Evolutionary conservation across 805 yeast species (phyloP).

Genomic region (Ogataea parapolymorpha): DNA sequence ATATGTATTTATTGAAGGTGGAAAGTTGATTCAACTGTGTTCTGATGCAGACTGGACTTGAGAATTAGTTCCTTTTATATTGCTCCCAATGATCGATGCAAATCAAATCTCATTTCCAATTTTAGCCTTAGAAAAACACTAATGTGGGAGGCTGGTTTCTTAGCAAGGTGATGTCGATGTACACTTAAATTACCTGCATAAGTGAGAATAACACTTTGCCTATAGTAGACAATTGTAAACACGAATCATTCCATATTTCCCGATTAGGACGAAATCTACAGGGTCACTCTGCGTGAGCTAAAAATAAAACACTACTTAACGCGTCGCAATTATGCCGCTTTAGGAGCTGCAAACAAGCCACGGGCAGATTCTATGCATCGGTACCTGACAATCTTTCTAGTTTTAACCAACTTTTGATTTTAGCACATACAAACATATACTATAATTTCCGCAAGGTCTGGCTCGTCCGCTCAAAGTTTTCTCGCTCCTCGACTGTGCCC

Average conservation of each 20-base stretch:
- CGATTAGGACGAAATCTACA: constrained; percentile 1
- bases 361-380: background rate
- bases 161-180: background rate
- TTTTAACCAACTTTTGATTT: background rate
- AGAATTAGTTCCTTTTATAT: constrained; percentile 5
- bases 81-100: background rate
- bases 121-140: background rate
- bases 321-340: constrained; percentile 2
- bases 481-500: constrained; percentile 35
- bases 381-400: background rate
- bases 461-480: constrained; percentile 18
- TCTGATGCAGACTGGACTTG: constrained; percentile 1
- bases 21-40: background rate
- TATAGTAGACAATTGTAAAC: constrained; percentile 8
- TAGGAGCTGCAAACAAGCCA: background rate
- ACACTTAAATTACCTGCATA: constrained; percentile 15
- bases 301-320: constrained; percentile 1
- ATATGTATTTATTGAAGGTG: constrained; percentile 2
- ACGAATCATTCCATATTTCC: constrained; percentile 9
- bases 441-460: constrained; percentile 19
- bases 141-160: constrained; percentile 21
- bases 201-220: constrained; percentile 4
- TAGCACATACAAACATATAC: background rate
- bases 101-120: constrained; percentile 9
- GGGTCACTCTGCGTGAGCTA: background rate